Conservation (phyloP, 805 yeast genomes). For the Saturnispora silvae region DNA sequence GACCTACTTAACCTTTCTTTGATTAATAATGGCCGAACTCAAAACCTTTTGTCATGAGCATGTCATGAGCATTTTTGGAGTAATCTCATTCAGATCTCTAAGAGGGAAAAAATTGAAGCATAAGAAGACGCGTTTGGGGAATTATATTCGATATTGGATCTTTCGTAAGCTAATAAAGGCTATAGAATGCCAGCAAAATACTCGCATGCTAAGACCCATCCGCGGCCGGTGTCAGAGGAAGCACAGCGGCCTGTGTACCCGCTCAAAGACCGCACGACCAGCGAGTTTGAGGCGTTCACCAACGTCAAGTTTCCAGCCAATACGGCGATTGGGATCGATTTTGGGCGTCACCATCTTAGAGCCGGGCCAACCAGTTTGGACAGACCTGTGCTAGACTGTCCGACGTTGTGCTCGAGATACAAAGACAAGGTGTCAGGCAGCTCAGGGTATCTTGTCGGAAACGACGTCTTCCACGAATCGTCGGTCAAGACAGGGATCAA, state of each 20-base stretch:
- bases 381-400: constrained; percentile 53
- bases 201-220: constrained; percentile 7
- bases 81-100: no score
- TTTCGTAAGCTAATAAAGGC: no score
- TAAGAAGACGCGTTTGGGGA: no score
- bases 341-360: constrained; percentile 57
- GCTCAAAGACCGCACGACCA: constrained; percentile 1
- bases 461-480: constrained; percentile 67
- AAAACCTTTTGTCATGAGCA: no score
- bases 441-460: constrained; percentile 67
- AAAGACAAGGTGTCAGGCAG: constrained; percentile 65
- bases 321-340: constrained; percentile 79
- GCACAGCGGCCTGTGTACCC: constrained; percentile 1
- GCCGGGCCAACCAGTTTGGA: constrained; percentile 43
- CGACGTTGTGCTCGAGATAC: constrained; percentile 58
- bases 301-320: constrained; percentile 32
- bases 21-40: no score
- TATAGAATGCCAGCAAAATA: constrained; percentile 7
- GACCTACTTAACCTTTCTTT: no score
- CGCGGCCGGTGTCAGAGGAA: constrained; percentile 3
- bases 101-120: no score
- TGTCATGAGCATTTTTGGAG: no score
- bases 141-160: no score
- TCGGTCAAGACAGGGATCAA: constrained; percentile 56
- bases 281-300: neutral